phyloP scores from a whole-genome alignment of 2,329 filamentous ascomycete species.

The Fusarium hostae region DNA sequence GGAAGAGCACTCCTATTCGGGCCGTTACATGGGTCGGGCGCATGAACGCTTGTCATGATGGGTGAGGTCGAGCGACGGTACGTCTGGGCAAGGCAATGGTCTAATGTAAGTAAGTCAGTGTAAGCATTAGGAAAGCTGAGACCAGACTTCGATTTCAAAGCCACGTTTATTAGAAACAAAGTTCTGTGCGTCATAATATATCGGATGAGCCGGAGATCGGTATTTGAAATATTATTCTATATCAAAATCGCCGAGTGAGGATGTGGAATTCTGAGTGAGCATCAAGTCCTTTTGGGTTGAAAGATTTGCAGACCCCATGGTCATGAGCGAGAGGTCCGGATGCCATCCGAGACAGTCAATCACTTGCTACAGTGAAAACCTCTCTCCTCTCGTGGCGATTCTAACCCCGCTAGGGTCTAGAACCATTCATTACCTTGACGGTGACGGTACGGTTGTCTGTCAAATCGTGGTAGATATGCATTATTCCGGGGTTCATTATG shows the following conservation, averaged over 20 bases:
- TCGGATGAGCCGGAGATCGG: conserved; percentile 1
- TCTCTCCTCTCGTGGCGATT: conserved; percentile 21
- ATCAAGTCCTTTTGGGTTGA: neutral
- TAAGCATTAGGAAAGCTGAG: neutral
- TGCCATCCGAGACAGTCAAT: conserved; percentile 31
- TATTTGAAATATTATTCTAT: neutral
- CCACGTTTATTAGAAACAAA: neutral
- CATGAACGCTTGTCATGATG: conserved; percentile 21
- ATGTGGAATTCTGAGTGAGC: neutral
- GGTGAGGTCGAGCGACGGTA: conserved; percentile 8
- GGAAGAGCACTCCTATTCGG: conserved; percentile 41
- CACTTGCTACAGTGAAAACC: neutral
- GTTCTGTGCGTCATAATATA: neutral
- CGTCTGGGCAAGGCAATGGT: neutral
- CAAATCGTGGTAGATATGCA: conserved; percentile 7
- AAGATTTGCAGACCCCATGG: conserved; percentile 25
- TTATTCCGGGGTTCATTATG: conserved; percentile 20
- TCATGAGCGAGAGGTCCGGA: conserved; percentile 28
- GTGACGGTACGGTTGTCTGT: conserved; percentile 1
- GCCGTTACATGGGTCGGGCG: conserved; percentile 35
- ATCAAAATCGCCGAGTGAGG: neutral
- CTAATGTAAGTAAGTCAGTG: conserved; percentile 7
- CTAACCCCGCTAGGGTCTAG: conserved; percentile 16
- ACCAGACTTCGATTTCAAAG: neutral
- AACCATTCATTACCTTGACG: neutral